These are phyloP conservation scores for Yarrowia sp. DNA, from an alignment of 805 yeast genomes.

Conservation along the genomic window DNA sequence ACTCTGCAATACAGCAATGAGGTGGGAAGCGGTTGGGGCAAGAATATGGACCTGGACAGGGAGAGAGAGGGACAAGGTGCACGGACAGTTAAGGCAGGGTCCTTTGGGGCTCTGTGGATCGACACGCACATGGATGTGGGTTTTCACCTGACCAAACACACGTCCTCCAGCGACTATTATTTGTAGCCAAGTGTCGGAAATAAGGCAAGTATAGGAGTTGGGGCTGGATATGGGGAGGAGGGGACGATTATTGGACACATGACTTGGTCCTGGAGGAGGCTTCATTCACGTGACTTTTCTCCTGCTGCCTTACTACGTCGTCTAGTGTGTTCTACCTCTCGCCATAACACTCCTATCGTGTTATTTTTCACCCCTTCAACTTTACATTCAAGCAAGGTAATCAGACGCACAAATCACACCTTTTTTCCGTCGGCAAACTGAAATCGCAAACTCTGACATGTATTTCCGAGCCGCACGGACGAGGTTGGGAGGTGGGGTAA, in stretches of 20 bases:
- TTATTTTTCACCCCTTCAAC: constrained; percentile 7
- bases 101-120: no score
- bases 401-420: constrained; percentile 24
- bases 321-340: no score
- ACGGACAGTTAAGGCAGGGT: background rate
- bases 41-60: background rate
- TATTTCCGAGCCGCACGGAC: constrained; percentile 4
- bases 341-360: background rate
- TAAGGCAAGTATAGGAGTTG: background rate
- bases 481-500: background rate
- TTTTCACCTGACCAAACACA: no score
- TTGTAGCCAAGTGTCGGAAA: no score
- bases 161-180: no score
- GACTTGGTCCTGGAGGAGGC: no score
- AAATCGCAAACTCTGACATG: background rate
- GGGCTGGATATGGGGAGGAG: no score
- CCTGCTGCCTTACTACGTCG: no score
- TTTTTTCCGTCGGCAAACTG: constrained; percentile 23
- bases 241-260: no score
- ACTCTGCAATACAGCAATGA: background rate
- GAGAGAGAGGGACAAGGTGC: no score
- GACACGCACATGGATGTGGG: no score
- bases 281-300: background rate
- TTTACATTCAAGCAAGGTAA: constrained; percentile 20
- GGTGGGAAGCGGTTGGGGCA: background rate